Conservation (phyloP, 2,329 filamentous ascomycete species). For the Colletotrichum shisoi region DNA sequence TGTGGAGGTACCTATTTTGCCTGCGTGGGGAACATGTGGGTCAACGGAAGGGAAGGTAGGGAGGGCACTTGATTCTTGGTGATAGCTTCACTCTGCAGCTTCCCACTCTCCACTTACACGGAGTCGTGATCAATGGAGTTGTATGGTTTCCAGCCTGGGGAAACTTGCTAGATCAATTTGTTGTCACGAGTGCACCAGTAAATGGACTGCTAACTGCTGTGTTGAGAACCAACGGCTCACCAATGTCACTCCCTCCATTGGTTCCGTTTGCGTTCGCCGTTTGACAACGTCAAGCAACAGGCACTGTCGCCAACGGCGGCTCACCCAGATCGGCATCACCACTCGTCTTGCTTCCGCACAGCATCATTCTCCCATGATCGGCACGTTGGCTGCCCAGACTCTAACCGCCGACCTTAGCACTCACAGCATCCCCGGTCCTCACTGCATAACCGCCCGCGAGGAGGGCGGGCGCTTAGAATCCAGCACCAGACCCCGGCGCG, state of each 20-base stretch:
- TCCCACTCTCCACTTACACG: constrained; percentile 1
- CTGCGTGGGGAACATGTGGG: constrained; percentile 11
- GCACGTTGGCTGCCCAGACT: neutral
- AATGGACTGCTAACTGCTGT: no score
- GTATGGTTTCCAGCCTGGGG: neutral
- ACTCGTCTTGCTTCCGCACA: neutral
- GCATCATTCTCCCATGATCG: neutral
- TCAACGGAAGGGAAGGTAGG: constrained; percentile 4
- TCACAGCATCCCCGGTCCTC: neutral
- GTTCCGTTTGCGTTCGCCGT: neutral
- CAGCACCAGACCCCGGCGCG: neutral
- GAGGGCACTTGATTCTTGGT: constrained; percentile 5
- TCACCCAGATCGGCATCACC: neutral
- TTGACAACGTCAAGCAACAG: neutral
- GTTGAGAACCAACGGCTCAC: neutral
- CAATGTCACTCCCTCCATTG: neutral
- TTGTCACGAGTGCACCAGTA: neutral
- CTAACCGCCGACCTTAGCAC: neutral
- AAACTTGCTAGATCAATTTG: neutral
- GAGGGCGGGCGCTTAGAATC: neutral
- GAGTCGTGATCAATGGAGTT: neutral
- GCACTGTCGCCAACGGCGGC: neutral
- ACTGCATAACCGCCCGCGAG: constrained; percentile 7
- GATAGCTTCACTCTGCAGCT: constrained; percentile 24
- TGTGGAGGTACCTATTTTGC: constrained; percentile 10